A percentile compares a stretch with the other conserved stretches of the same genome.
These are phyloP conservation scores for Colletotrichum theobromicola DNA, from an alignment of 2,329 filamentous ascomycete genomes.

Conservation along the genomic window DNA sequence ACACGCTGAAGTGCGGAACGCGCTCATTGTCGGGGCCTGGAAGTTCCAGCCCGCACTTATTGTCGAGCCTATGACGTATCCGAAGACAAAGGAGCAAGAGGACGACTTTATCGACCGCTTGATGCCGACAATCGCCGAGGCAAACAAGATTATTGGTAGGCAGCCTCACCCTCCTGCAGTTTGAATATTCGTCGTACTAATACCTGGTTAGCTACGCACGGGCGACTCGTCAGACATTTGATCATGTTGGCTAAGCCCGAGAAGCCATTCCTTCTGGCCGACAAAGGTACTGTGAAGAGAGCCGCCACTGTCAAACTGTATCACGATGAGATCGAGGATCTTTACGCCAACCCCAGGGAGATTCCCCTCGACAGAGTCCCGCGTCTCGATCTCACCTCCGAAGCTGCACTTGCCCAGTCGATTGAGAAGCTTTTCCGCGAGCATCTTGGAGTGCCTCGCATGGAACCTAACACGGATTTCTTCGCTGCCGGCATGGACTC, in stretches of 20 bases:
- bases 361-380: slow-evolving; percentile 2
- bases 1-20: slow-evolving; percentile 44
- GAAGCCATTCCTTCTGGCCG: slow-evolving; percentile 48
- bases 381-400: slow-evolving; percentile 25
- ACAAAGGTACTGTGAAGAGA: slow-evolving; percentile 53
- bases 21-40: slow-evolving; percentile 50
- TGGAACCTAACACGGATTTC: slow-evolving; percentile 36
- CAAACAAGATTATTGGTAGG: slow-evolving; percentile 37
- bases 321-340: slow-evolving; percentile 43
- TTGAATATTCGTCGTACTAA: too few species aligned
- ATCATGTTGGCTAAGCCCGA: slow-evolving; percentile 41
- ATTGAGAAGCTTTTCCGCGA: slow-evolving; percentile 26
- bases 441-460: slow-evolving; percentile 11
- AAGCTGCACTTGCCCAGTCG: slow-evolving; percentile 27
- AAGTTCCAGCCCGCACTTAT: slow-evolving; percentile 52
- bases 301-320: slow-evolving; percentile 43
- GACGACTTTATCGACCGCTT: slow-evolving; percentile 43
- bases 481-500: slow-evolving; percentile 45
- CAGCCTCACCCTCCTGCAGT: background rate
- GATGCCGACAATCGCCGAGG: slow-evolving; percentile 47
- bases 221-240: slow-evolving; percentile 45
- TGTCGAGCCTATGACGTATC: slow-evolving; percentile 44
- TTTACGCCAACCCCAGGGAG: slow-evolving; percentile 38
- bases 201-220: slow-evolving; percentile 37
- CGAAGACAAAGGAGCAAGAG: slow-evolving; percentile 25